phyloP scores from a whole-genome alignment of 2,329 filamentous ascomycete genomes.

The Fusarium piperis region DNA sequence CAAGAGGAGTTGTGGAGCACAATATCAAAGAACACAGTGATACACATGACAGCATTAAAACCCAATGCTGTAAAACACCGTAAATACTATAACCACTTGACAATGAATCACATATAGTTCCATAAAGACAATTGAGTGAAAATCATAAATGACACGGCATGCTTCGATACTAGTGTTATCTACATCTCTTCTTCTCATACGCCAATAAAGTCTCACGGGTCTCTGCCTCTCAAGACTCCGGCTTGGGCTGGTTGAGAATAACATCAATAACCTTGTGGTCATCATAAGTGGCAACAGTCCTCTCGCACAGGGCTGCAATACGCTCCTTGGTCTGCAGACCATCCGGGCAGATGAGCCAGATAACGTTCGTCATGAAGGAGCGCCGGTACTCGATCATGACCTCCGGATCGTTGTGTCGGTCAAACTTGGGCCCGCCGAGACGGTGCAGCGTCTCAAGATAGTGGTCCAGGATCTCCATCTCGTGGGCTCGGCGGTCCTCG shows the following conservation, averaged over 20 bases:
- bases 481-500: conserved; percentile 52
- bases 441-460: conserved; percentile 28
- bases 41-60: no score
- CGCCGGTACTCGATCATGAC: conserved; percentile 41
- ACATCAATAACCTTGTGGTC: conserved; percentile 51
- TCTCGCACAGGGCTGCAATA: conserved; percentile 45
- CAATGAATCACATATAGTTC: neutral
- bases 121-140: neutral
- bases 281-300: conserved; percentile 48
- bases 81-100: no score
- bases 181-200: neutral
- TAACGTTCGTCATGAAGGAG: conserved; percentile 41
- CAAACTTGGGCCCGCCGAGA: conserved; percentile 26
- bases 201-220: neutral
- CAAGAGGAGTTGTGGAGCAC: no score
- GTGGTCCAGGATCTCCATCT: conserved; percentile 45
- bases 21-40: no score
- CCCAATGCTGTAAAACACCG: no score
- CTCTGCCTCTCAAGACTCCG: neutral
- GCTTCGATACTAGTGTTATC: neutral
- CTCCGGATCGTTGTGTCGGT: conserved; percentile 29
- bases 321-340: conserved; percentile 48
- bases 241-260: conserved; percentile 20
- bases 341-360: conserved; percentile 38
- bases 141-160: neutral